Percentiles rank a stretch among this genome's conserved stretches.
Evolutionary conservation across 2,329 filamentous ascomycete species (phyloP).

Genomic region (Penicillium sp.): DNA sequence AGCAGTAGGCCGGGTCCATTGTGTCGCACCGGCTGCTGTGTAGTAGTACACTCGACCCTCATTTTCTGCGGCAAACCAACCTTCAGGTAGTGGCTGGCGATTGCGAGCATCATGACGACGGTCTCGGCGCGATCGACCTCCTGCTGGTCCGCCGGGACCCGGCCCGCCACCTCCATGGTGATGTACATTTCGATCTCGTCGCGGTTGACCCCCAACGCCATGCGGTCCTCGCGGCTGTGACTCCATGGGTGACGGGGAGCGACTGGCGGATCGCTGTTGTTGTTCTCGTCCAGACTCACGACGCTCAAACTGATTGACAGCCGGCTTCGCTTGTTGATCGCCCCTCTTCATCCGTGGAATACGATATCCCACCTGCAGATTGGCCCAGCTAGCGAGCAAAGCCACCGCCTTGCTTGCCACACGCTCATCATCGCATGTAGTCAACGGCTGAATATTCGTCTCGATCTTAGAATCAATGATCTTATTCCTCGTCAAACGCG

Average conservation of each 20-base stretch:
- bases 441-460: slow-evolving; percentile 71
- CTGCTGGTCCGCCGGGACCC: background rate
- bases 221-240: slow-evolving; percentile 50
- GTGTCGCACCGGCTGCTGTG: slow-evolving; percentile 73
- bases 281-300: slow-evolving; percentile 55
- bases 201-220: slow-evolving; percentile 39
- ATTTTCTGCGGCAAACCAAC: slow-evolving; percentile 79
- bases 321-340: slow-evolving; percentile 50
- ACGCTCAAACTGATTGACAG: slow-evolving; percentile 67
- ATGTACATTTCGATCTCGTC: slow-evolving; percentile 63
- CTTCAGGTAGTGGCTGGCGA: slow-evolving; percentile 66
- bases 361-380: slow-evolving; percentile 85
- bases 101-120: slow-evolving; percentile 49
- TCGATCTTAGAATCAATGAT: slow-evolving; percentile 97
- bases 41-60: slow-evolving; percentile 81
- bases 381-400: slow-evolving; percentile 83
- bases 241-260: slow-evolving; percentile 53
- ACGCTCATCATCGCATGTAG: slow-evolving; percentile 69
- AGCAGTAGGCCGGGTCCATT: slow-evolving; percentile 77
- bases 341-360: slow-evolving; percentile 88
- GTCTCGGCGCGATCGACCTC: slow-evolving; percentile 32
- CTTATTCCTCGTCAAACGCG: slow-evolving; percentile 92
- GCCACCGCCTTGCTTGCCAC: slow-evolving; percentile 72
- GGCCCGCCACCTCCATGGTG: slow-evolving; percentile 51
- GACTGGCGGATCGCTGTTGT: slow-evolving; percentile 56